Evolutionary conservation across 1,284 basidiomycete genomes (phyloP), one percentile per base, ranked within the genome.

Genomic region (Apiotrichum domesticum): DNA sequence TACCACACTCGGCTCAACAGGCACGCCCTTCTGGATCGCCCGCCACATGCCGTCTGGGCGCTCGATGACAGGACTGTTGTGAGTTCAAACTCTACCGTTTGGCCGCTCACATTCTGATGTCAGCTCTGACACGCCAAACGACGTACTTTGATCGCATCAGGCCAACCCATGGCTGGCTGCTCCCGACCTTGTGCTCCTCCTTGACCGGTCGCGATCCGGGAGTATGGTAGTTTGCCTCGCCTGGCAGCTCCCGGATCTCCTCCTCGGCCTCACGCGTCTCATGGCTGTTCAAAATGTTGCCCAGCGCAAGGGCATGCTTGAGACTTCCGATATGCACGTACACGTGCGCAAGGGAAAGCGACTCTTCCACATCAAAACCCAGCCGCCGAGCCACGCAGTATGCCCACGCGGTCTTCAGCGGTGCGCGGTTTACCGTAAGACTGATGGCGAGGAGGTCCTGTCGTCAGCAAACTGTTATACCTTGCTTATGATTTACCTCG

Each of bases 371-470:
- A 52, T 84, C 81, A 71, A 98, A 98, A 2, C 90, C 90, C 57
- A 95, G 80, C 34, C 85, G 80, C 66, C 94, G 88, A 6, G 90
- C 87, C 14, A 97, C 87, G 40, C 91, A 77, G 55, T 83, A 88
- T 0, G 90, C 84, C 94, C 94, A 98, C 1, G 88, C 90, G 49
- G 87, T 91, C 88, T 97, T 90, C 54, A 97, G 81, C 0, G 95
- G 94, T 1, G 94, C 93, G 21, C 94, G 85, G 74, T 98, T 98
- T 52, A 90, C 82, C 8, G 91, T 80, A 33, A 84, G 81, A 9
- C 62, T 62, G 75, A 82, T 66, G 85, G 87, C 44, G 70, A 78
- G 78, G 40, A 93, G 79, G 32, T 80, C 73, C 87, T 90, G 6
- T 21, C 21, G 21, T 21, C 21, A 21, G 21, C 21, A 21, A 21